Evolutionary conservation across 2,329 filamentous ascomycete species (phyloP).

Genomic region (Thermothelomyces thermophilus): DNA sequence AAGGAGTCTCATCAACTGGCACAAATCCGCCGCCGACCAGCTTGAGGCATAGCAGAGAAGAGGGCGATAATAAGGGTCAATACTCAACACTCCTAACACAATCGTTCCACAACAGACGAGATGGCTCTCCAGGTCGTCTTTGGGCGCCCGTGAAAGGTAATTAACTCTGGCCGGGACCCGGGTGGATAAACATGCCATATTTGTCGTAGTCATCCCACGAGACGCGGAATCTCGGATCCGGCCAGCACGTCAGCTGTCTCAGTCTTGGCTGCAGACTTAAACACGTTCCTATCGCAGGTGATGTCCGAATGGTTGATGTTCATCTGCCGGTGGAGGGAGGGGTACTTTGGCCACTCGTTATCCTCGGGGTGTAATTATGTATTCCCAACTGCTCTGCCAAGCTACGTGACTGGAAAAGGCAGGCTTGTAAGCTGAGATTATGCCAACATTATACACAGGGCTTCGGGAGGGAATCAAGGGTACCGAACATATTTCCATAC

Average conservation of each 20-base stretch:
- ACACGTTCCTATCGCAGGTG: conserved; percentile 16
- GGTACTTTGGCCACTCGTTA: neutral
- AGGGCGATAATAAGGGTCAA: no score
- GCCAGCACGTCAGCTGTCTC: conserved; percentile 17
- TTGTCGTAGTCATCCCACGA: conserved; percentile 13
- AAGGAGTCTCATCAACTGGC: conserved; percentile 3
- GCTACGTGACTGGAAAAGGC: neutral
- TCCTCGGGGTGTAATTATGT: neutral
- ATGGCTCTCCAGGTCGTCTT: conserved; percentile 8
- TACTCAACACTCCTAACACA: neutral
- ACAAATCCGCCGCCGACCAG: conserved; percentile 1
- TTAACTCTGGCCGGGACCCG: conserved; percentile 15
- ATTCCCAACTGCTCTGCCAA: no score
- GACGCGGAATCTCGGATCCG: conserved; percentile 16
- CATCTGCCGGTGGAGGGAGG: conserved; percentile 2
- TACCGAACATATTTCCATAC: conserved; percentile 18
- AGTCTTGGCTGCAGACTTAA: conserved; percentile 10
- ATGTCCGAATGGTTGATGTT: conserved; percentile 12
- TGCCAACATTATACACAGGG: neutral
- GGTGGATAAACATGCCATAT: conserved; percentile 10
- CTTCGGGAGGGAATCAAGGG: no score
- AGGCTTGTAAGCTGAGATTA: neutral
- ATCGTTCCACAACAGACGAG: no score
- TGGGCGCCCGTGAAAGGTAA: conserved; percentile 12
- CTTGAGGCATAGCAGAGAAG: no score